phyloP scores from a whole-genome alignment of 176 grass and related monocot species.

The Aegilops sharonensis region DNA sequence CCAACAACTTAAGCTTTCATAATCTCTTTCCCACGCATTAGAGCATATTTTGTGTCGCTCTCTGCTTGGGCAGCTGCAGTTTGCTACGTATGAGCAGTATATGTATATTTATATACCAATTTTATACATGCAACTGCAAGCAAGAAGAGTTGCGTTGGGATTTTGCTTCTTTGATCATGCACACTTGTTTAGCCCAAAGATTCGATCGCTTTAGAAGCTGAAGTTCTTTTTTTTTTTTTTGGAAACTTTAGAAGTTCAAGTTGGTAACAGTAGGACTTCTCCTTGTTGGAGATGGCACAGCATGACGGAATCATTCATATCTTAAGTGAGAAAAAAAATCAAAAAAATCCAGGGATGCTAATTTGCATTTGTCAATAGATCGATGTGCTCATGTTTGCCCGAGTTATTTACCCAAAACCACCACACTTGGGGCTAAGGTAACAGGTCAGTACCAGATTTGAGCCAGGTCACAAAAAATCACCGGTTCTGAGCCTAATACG shows the following conservation, averaged over 20 bases:
- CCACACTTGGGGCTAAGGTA: too few species aligned
- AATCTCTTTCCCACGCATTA: neutral
- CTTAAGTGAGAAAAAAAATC: too few species aligned
- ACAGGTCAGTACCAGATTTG: too few species aligned
- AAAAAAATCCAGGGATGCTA: neutral
- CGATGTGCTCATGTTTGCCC: neutral
- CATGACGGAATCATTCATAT: slow-evolving; percentile 1
- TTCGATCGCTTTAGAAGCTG: neutral
- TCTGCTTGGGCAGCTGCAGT: slow-evolving; percentile 21
- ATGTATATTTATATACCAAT: too few species aligned
- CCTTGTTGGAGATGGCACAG: neutral
- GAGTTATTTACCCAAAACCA: too few species aligned
- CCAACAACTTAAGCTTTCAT: slow-evolving; percentile 11
- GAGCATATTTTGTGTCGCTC: neutral
- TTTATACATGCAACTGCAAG: neutral
- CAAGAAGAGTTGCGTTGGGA: slow-evolving; percentile 32
- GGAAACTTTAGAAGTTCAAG: too few species aligned
- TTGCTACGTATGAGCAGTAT: slow-evolving; percentile 17
- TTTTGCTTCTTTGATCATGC: slow-evolving; percentile 5
- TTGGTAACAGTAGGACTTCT: neutral
- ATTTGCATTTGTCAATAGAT: neutral
- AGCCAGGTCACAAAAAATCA: too few species aligned
- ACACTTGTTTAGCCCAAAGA: neutral
- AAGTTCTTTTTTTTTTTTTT: too few species aligned
- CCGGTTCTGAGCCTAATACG: too few species aligned